Evolutionary conservation across 192 early-diverging fungal genomes (phyloP), one percentile per base, ranked within the genome.

Genomic region (Powellomyces hirtus): DNA sequence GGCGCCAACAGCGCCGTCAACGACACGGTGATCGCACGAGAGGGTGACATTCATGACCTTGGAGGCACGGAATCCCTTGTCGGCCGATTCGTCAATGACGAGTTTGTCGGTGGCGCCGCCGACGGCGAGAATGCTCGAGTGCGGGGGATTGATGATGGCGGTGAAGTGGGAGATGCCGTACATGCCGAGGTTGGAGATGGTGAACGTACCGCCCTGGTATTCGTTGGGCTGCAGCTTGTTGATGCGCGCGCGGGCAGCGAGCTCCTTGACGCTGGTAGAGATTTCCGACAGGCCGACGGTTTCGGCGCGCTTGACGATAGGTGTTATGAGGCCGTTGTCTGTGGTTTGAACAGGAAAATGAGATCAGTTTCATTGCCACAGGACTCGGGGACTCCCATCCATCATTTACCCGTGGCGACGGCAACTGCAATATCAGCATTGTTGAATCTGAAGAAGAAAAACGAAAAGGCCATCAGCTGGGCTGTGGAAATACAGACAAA

Each of bases 101-200:
- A 82, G 58, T 73, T 90, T 91, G 71, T 92, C 84, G 75, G 86
- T 79, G n/a, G 89, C 79, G 57, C 72, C 79, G n/a, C 96, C 96
- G 33, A 98, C 89, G 68, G 94, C 94, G 35, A 98, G 84, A 73
- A 98, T 98, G 65, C 88, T 89, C 3, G 93, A 77, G 65, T 97
- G 95, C 26, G 94, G 94, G 37, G 92, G 92, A 84, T 98, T 97
- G 80, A 98, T 96, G 71, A 98, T 98, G 58, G 96, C 96, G 36
- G 94, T 93, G 82, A 98, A 98, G 69, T 90, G 88, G 64, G 87
- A 85, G 76, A 97, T 88, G 50, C 93, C 94, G 71, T 85, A 96
- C 96, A 98, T 98, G 66, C 96, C 96, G 64, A 98, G 81, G 83
- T 98, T 98, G 59, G 94, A 96, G 79, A 98, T 95, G 60, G 96